Percentiles rank a stretch among this genome's conserved stretches.
These are phyloP conservation scores for Tuber microsphaerosporum DNA, from an alignment of 495 filamentous ascomycete species.

Conservation along the genomic window DNA sequence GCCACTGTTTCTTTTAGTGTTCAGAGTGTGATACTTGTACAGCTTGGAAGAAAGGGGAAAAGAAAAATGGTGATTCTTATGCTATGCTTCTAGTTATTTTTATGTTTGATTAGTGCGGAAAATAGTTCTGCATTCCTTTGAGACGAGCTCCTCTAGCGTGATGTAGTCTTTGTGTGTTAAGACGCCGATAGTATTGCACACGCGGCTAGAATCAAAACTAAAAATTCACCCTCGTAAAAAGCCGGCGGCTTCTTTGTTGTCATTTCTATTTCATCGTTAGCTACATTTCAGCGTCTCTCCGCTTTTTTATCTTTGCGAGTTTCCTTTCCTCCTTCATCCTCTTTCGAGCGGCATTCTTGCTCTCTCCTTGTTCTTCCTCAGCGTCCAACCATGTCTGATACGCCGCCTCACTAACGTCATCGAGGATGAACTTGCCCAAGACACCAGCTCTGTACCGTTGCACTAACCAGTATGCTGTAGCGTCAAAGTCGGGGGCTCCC, in stretches of 20 bases:
- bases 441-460: constrained; percentile 73
- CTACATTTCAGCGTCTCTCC: constrained; percentile 29
- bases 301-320: constrained; percentile 47
- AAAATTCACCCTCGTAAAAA: not conserved
- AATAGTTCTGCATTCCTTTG: not conserved
- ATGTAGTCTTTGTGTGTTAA: not conserved
- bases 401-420: constrained; percentile 61
- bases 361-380: constrained; percentile 40
- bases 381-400: constrained; percentile 46
- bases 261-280: not conserved
- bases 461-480: constrained; percentile 73
- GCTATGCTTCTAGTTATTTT: not conserved
- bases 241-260: not conserved
- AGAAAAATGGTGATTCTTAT: not conserved
- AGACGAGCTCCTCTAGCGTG: not conserved
- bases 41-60: not conserved
- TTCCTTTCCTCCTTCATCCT: constrained; percentile 44
- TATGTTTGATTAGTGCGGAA: not conserved
- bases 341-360: constrained; percentile 43
- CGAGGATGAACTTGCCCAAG: constrained; percentile 70
- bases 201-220: not conserved
- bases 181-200: not conserved
- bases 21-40: not conserved
- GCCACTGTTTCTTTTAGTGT: not conserved
- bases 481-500: constrained; percentile 62